Conservation (phyloP, 2,329 filamentous ascomycete genomes). For the Alternaria angustiovoidea region DNA sequence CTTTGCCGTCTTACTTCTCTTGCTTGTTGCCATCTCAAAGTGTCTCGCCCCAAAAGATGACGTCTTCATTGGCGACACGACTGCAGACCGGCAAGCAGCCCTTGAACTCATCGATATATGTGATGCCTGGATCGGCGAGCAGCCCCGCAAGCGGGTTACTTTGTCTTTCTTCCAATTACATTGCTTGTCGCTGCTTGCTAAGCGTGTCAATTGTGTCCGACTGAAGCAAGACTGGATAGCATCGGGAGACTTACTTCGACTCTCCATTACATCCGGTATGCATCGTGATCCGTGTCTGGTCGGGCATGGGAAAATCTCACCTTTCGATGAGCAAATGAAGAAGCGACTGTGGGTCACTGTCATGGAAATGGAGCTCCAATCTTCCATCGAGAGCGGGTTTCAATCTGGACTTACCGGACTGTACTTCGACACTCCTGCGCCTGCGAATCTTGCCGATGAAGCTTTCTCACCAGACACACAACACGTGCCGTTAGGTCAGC, state of each 20-base stretch:
- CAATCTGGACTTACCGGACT: conserved; percentile 52
- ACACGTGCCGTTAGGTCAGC: conserved; percentile 33
- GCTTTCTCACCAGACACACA: conserved; percentile 49
- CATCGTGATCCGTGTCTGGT: conserved; percentile 58
- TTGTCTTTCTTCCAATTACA: conserved; percentile 60
- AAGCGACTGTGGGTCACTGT: conserved; percentile 66
- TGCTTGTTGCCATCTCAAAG: conserved; percentile 51
- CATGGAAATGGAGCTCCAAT: conserved; percentile 64
- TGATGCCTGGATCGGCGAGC: conserved; percentile 54
- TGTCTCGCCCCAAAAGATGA: conserved; percentile 45
- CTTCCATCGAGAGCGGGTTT: conserved; percentile 64
- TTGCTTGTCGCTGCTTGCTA: conserved; percentile 60
- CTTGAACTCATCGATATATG: conserved; percentile 50
- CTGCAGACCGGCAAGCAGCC: conserved; percentile 51
- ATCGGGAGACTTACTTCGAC: conserved; percentile 60
- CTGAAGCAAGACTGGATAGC: conserved; percentile 63
- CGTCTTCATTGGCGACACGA: conserved; percentile 55
- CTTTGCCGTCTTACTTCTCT: conserved; percentile 53
- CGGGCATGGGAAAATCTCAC: conserved; percentile 41
- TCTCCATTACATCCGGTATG: conserved; percentile 63
- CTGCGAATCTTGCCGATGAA: conserved; percentile 61
- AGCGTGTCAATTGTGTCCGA: conserved; percentile 60
- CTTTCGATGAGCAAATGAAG: conserved; percentile 62
- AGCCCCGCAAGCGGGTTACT: conserved; percentile 63
- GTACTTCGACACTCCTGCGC: conserved; percentile 60